Percentiles rank a stretch among this genome's conserved stretches.
phyloP scores from a whole-genome alignment of 2,329 filamentous ascomycete species.

The Paraconiothyrium sp. region DNA sequence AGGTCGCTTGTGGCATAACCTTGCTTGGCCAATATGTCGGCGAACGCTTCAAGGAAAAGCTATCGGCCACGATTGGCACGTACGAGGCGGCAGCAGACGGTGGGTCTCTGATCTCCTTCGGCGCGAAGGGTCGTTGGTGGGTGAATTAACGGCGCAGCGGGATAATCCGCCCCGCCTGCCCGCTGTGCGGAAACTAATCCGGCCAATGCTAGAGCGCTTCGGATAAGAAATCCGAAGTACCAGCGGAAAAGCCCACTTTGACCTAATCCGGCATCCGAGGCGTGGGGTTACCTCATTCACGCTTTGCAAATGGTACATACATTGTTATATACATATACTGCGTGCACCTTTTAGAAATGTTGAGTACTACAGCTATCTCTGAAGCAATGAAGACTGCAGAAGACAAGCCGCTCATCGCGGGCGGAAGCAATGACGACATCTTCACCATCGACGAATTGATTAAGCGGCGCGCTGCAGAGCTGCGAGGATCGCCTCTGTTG shows the following conservation, averaged over 20 bases:
- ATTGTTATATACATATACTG: neutral
- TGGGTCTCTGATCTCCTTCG: neutral
- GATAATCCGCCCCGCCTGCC: neutral
- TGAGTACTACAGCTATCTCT: slow-evolving; percentile 22
- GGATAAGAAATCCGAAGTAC: neutral
- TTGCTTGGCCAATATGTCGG: neutral
- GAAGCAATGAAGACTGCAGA: slow-evolving; percentile 21
- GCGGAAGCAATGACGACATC: slow-evolving; percentile 22
- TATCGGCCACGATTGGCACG: neutral
- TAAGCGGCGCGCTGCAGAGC: slow-evolving; percentile 30
- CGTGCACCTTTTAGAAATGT: neutral
- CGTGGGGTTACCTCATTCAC: neutral
- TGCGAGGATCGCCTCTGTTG: slow-evolving; percentile 30
- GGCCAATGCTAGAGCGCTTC: neutral
- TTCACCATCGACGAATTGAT: slow-evolving; percentile 39
- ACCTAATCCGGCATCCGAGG: neutral
- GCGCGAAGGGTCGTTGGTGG: neutral
- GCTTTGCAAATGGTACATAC: neutral
- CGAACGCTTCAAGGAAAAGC: neutral
- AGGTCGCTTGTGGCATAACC: neutral
- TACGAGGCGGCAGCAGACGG: neutral
- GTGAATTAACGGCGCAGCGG: neutral
- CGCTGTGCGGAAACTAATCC: neutral
- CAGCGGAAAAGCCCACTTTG: neutral
- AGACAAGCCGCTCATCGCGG: slow-evolving; percentile 16